Conservation (phyloP, 805 yeast genomes). For the Cyberlindnera suaveolens region DNA sequence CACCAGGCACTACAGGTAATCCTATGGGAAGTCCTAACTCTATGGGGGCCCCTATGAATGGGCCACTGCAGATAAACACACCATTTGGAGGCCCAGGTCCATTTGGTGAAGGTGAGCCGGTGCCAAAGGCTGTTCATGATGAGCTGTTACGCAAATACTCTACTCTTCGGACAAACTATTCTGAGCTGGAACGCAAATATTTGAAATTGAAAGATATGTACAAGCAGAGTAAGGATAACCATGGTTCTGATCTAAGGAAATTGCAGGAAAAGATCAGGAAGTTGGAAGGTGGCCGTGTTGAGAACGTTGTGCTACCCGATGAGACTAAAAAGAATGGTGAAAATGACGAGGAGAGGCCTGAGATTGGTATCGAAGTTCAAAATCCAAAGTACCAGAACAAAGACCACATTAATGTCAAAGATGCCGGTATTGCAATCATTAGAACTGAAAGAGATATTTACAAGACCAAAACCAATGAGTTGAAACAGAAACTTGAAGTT, state of each 20-base stretch:
- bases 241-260: neutral
- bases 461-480: neutral
- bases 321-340: neutral
- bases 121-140: neutral
- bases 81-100: neutral
- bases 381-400: slow-evolving; percentile 2
- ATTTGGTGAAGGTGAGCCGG: neutral
- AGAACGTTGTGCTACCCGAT: slow-evolving; percentile 1
- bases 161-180: neutral
- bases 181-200: neutral
- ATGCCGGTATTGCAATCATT: neutral
- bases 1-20: neutral
- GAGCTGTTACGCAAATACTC: neutral
- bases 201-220: neutral
- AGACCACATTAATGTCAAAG: slow-evolving; percentile 1
- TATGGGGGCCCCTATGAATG: no score
- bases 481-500: neutral
- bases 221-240: slow-evolving; percentile 1
- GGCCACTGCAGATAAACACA: neutral
- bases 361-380: neutral
- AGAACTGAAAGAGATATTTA: slow-evolving; percentile 4
- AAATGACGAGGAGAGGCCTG: neutral
- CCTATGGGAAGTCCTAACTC: neutral
- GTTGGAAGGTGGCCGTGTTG: neutral
- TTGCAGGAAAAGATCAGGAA: neutral